Conservation (phyloP, 768 basidiomycete genomes). For the Macrolepiota fuliginosa region DNA sequence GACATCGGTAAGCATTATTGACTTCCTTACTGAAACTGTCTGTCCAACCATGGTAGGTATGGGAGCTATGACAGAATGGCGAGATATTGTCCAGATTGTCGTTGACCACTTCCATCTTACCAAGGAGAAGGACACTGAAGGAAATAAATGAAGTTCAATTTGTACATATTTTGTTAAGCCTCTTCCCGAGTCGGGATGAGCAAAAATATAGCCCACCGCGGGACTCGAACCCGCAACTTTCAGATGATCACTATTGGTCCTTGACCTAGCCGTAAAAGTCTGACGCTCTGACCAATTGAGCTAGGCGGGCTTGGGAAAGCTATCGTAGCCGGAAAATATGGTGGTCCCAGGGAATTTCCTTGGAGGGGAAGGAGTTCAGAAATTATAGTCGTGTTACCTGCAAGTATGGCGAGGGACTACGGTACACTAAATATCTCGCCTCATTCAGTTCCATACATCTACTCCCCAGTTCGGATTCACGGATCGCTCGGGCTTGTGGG, state of each 20-base stretch:
- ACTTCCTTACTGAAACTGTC: neutral
- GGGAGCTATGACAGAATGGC: slow-evolving; percentile 98
- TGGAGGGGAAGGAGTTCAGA: neutral
- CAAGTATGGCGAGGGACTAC: neutral
- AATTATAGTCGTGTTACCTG: neutral
- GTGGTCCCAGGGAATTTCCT: neutral
- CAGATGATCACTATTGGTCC: slow-evolving; percentile 6
- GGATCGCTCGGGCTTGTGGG: slow-evolving; percentile 54
- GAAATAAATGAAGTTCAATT: too few species aligned
- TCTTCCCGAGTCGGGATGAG: too few species aligned
- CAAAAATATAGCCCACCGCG: slow-evolving; percentile 11
- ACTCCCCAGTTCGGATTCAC: slow-evolving; percentile 68
- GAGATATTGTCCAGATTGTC: slow-evolving; percentile 76
- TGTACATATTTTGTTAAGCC: too few species aligned
- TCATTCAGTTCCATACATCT: slow-evolving; percentile 43
- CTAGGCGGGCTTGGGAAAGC: slow-evolving; percentile 10
- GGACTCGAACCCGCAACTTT: slow-evolving; percentile 16
- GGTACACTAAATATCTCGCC: neutral
- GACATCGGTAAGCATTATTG: slow-evolving; percentile 65
- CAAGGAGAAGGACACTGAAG: neutral
- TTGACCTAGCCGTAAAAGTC: slow-evolving; percentile 11
- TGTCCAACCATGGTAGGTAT: slow-evolving; percentile 46
- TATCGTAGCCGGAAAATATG: too few species aligned
- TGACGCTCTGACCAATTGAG: slow-evolving; percentile 16
- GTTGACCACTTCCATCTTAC: slow-evolving; percentile 49